Percentiles rank a stretch among this genome's conserved stretches.
These are phyloP conservation scores for Quercus gilva DNA, from an alignment of 306 rosid species.

Conservation along the genomic window DNA sequence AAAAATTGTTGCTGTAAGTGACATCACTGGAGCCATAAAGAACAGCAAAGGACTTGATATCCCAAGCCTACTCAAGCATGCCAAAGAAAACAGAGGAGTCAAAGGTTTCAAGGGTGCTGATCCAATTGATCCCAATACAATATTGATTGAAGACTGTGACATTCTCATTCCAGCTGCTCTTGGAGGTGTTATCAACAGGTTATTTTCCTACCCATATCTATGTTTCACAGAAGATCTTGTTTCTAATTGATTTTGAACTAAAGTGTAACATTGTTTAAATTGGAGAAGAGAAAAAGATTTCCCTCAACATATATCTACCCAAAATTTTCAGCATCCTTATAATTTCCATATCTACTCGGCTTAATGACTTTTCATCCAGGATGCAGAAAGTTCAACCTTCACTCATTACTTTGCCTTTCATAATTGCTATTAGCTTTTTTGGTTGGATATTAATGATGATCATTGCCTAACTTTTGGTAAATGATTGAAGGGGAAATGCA, in stretches of 20 bases:
- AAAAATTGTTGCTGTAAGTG: conserved; percentile 84
- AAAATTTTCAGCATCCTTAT: no score
- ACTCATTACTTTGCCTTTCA: not conserved
- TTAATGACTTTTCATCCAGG: not conserved
- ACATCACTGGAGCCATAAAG: conserved; percentile 79
- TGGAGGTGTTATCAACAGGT: conserved; percentile 96
- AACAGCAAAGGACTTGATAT: conserved; percentile 71
- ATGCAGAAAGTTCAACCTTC: not conserved
- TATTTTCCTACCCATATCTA: not conserved
- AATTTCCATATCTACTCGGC: not conserved
- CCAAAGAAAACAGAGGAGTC: conserved; percentile 52
- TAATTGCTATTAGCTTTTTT: not conserved
- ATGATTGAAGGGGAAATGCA: conserved; percentile 70
- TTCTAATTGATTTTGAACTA: not conserved
- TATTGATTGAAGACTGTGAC: conserved; percentile 77
- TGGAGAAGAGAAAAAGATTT: no score
- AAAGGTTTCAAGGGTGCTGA: conserved; percentile 76
- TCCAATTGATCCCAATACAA: conserved; percentile 51
- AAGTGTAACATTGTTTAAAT: not conserved
- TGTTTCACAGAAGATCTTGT: not conserved
- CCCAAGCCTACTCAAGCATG: conserved; percentile 63
- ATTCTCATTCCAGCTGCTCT: conserved; percentile 94
- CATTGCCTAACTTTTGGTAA: not conserved
- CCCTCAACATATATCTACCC: no score
- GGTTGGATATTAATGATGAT: not conserved